Evolutionary conservation across 2,329 filamentous ascomycete genomes (phyloP).

Genomic region (Chaetothyriales sp.): DNA sequence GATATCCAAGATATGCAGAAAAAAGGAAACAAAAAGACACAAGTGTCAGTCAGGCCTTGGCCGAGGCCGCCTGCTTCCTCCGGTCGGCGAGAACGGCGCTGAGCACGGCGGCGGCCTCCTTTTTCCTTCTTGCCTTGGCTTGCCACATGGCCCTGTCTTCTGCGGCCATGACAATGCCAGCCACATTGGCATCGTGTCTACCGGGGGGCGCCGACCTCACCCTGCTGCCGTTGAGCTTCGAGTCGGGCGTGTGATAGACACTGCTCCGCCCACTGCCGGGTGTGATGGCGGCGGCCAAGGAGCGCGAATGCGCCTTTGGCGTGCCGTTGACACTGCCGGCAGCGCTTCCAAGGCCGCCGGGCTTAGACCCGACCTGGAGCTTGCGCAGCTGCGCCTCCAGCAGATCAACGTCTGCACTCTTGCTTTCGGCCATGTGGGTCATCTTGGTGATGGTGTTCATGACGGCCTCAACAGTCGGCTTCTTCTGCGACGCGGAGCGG

Average conservation of each 20-base stretch:
- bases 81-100: slow-evolving; percentile 13
- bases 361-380: slow-evolving; percentile 38
- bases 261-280: slow-evolving; percentile 12
- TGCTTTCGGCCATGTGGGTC: slow-evolving; percentile 83
- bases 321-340: slow-evolving; percentile 9
- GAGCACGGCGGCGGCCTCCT: slow-evolving; percentile 14
- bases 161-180: slow-evolving; percentile 5
- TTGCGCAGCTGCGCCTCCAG: slow-evolving; percentile 76
- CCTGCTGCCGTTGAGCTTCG: slow-evolving; percentile 13
- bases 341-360: slow-evolving; percentile 5
- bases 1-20: no score
- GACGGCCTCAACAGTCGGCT: slow-evolving; percentile 82
- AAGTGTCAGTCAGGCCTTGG: background rate
- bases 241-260: slow-evolving; percentile 18
- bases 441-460: slow-evolving; percentile 84
- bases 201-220: slow-evolving; percentile 7
- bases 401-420: slow-evolving; percentile 79
- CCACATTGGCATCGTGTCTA: slow-evolving; percentile 8
- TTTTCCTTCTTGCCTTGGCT: slow-evolving; percentile 14
- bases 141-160: slow-evolving; percentile 17
- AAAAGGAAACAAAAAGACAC: no score
- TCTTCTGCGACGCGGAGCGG: slow-evolving; percentile 29
- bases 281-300: slow-evolving; percentile 7
- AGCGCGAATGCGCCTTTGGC: slow-evolving; percentile 5
- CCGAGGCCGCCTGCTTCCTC: slow-evolving; percentile 5